Base-by-base conservation (phyloP, 805 yeast species). In the Saccharomycopsis fibuligera region DNA sequence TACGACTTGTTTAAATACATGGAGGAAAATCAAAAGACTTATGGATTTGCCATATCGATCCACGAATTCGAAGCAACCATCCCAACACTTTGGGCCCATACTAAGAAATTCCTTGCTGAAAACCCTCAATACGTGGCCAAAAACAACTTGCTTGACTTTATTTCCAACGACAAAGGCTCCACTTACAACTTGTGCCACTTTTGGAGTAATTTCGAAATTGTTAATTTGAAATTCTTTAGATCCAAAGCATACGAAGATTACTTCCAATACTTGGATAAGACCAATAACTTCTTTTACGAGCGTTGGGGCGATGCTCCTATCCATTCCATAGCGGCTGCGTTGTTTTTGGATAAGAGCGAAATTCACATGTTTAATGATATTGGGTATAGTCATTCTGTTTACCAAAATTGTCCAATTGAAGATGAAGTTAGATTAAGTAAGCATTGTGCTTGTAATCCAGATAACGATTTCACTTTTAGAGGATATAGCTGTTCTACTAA, bases 221-320 rank as follows among this genome's bases (percentile, higher is more conserved):
- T 83, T 10, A 74, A 75, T 50, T 72, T 89, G 66, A 74, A 79
- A 47, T 79, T 88, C 60, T 88, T 86, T 79, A 70, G 90, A 59
- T 68, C 79, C 23, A 77, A 81, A 45, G 83, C 82, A 14, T 88
- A 88, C 64, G 64, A 69, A 29, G 75, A 73, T 41, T 86, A 79
- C 63, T 84, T 86, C 55, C 79, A 81, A 25, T 68, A 75, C 58
- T 72, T 86, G 53, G 93, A 87, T 61, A 65, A 68, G 39, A 68
- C 81, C 1, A 90, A 95, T 51, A 95, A 95, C 2, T 83, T 89
- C 61, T 88, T 84, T 69, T 88, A 88, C 66, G 88, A 84, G 66
- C 74, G 93, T 61, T 88, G 96, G 91, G 95, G 95, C 51, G 96
- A 87, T 65, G 96, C 95, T 21, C 95, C 95, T 19, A 81, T 86